These are phyloP conservation scores for Linnemannia elongata DNA, from an alignment of 192 early-diverging fungal species.

Conservation along the genomic window DNA sequence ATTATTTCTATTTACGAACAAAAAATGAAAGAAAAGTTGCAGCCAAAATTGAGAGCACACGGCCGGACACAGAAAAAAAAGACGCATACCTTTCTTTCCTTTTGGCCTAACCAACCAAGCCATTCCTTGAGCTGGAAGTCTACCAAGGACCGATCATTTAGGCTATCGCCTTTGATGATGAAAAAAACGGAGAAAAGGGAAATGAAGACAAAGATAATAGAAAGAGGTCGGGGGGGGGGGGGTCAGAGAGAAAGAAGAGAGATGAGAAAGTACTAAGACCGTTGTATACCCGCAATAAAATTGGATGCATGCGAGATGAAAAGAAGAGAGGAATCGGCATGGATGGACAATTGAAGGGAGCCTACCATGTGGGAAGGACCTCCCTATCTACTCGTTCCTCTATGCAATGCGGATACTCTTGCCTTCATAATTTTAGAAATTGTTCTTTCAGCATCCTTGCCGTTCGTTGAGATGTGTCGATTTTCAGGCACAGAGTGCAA, in stretches of 20 bases:
- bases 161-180: neutral
- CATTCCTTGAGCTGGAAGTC: neutral
- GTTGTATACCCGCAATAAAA: neutral
- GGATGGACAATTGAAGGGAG: neutral
- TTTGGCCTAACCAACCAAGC: neutral
- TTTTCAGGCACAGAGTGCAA: neutral
- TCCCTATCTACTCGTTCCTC: neutral
- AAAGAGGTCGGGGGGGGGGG: too few relatives aligned
- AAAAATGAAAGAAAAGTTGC: neutral
- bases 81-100: neutral
- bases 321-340: neutral
- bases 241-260: neutral
- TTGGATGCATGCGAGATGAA: neutral
- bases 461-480: neutral
- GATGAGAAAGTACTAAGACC: neutral
- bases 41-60: neutral
- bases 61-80: neutral
- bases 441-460: neutral
- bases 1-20: slow-evolving; percentile 5
- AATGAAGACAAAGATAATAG: neutral
- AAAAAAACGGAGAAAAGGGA: neutral
- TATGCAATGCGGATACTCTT: neutral
- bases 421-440: neutral
- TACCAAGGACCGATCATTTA: neutral
- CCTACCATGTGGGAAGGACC: neutral